A percentile compares a stretch with the other conserved stretches of the same genome.
These are phyloP conservation scores for Pythium vanterpoolii DNA, from an alignment of 352 stramenopile species.

Conservation along the genomic window DNA sequence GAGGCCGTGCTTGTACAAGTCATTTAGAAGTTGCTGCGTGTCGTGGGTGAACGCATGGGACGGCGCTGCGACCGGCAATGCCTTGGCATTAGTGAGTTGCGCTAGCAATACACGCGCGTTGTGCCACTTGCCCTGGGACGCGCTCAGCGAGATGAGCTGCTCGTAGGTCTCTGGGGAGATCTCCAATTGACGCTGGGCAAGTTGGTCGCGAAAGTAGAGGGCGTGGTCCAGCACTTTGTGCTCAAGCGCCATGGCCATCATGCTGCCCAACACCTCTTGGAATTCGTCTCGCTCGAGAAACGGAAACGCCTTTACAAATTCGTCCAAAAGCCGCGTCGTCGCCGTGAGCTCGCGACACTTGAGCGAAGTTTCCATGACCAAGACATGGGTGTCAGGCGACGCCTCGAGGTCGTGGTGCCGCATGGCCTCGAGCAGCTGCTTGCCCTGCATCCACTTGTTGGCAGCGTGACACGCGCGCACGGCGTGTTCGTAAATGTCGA, in stretches of 20 bases:
- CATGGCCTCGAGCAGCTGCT: constrained; percentile 70
- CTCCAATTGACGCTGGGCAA: constrained; percentile 28
- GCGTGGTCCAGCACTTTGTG: constrained; percentile 45
- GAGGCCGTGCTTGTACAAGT: constrained; percentile 41
- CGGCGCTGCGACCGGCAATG: constrained; percentile 29
- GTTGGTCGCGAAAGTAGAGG: constrained; percentile 54
- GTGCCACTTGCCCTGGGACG: constrained; percentile 52
- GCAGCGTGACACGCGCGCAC: constrained; percentile 45
- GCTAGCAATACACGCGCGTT: constrained; percentile 42
- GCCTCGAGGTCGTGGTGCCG: constrained; percentile 46
- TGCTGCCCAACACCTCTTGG: constrained; percentile 31
- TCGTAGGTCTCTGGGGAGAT: constrained; percentile 37
- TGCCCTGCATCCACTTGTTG: constrained; percentile 67
- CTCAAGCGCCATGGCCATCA: constrained; percentile 44
- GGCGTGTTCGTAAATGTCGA: constrained; percentile 73
- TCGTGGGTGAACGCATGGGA: constrained; percentile 52
- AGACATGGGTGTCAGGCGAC: constrained; percentile 44
- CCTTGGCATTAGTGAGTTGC: constrained; percentile 40
- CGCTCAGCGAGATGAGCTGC: constrained; percentile 46
- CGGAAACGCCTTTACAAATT: constrained; percentile 31
- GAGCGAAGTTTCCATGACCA: constrained; percentile 52
- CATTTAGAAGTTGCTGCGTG: constrained; percentile 39
- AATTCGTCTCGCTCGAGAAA: constrained; percentile 39
- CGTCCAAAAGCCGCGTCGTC: constrained; percentile 39
- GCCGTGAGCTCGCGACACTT: constrained; percentile 47